Base-by-base conservation (phyloP, 495 filamentous ascomycete genomes). In the Cladorrhinum samala region DNA sequence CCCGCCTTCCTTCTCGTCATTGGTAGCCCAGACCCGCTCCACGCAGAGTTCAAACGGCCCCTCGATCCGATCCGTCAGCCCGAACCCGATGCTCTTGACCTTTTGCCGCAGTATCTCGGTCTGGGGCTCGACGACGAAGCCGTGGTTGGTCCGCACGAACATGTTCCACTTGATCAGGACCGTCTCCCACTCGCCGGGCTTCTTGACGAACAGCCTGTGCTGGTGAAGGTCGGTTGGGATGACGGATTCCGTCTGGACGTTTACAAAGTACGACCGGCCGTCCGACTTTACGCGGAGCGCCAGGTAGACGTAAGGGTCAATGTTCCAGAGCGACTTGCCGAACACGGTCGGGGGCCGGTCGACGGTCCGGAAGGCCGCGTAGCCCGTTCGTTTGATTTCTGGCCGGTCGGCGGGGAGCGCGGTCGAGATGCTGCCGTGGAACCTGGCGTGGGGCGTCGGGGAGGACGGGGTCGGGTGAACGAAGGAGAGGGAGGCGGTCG, bases 161-260 rank as follows among this genome's bases (percentile, higher is more conserved):
- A 94, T 87, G 65, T 83, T 83, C 75, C 90, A 92, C 39, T 87
- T 87, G 48, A 98, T 84, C 44, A 95, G 62, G 20, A 96, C 80
- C 8, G 91, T 95, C 75, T 98, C 91, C 93, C 93, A 98, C 60
- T 89, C 78, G 2, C 91, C 89, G 0, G 85, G 82, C 33, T 82
- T 82, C 65, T 83, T 85, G 16, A 86, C 81, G 68, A 94, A 95
- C 13, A 98, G 65, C 54, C 94, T 77, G 68, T 98, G 94, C 70
- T 98, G 93, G 69, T 96, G 94, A 53, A 98, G 76, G 70, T 98
- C 93, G 2, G 91, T 92, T 30, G 89, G 84, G 43, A 95, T 86
- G 49, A 97, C 81, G 1, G 86, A 86, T 55, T 98, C 93, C 9
- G 90, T 96, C 75, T 96, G 94, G 36, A 98, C 73, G 68, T 98